Base-by-base conservation (phyloP, 176 grass and related monocot genomes). In the Aegilops speltoides region DNA sequence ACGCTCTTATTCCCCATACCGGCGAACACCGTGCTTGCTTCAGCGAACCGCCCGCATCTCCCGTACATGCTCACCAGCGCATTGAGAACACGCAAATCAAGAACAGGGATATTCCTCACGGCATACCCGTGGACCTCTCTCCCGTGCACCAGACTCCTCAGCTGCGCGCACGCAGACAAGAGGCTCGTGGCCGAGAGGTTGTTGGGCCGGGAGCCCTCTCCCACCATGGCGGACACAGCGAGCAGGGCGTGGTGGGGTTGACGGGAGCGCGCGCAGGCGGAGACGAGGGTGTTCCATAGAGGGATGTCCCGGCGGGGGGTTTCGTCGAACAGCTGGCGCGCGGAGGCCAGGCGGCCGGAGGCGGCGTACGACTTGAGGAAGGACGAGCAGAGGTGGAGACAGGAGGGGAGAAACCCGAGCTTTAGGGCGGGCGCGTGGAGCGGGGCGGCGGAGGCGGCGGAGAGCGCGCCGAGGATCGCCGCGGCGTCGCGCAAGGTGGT, bases 201-300 rank as follows among this genome's bases (percentile, higher is more conserved):
- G 29, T 92, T 80, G 6, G 80, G 88, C 43, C 76, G 81, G 36
- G 24, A 79, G 24, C 83, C 73, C 3, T 56, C 77, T 20, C 70
- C 61, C 24, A 43, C 68, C 88, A 95, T 95, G 64, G 77, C 20
- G 6, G 36, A 66, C 1, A 10, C 84, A 2, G 59, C 12, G 28
- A 67, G 16, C 9, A 95, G 33, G 10, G 93, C 80, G 4, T 46
- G 10, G 8, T 20, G 23, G 8, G 86, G 88, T 0, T 56, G 36
- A 15, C 59, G 62, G 26, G 70, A 82, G 12, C 82, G 86, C 19
- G 84, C 29, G 60, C 40, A 88, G 22, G 68, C 33, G 11, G 90
- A 83, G 9, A 95, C 5, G 4, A 95, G 76, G 19, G 88, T 57
- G 82, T 92, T 92, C 93, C 93, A 95, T 28, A 89, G 68, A 16